Base-by-base conservation (phyloP, 2,329 filamentous ascomycete species). In the Eutypella sp. region DNA sequence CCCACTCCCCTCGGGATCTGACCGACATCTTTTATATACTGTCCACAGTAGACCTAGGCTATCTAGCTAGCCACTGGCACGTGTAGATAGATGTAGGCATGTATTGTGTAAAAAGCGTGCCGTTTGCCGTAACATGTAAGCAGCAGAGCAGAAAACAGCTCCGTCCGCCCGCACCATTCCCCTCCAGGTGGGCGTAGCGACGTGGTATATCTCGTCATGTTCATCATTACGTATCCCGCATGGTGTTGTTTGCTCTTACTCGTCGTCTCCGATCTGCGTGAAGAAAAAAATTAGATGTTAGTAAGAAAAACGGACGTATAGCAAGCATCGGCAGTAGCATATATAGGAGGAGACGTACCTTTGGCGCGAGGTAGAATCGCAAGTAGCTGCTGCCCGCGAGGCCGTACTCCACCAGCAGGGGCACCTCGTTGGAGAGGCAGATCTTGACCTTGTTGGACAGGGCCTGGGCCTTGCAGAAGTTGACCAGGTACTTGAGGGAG, bases 401-500 rank as follows among this genome's bases (percentile, higher is more conserved):
- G 45, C 73, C 76, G 70, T 97, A 99, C 75, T 99, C 93, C 38
- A 99, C 93, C 59, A 97, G 76, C 56, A 99, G 82, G 23, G 93
- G 93, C 42, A 99, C 92, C 72, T 99, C 93, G 69, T 90, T 91
- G 44, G 92, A 97, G 57, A 99, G 79, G 72, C 87, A 95, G 59
- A 99, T 84, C 73, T 87, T 93, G 70, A 99, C 95, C 56, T 80
- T 78, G 57, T 69, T 74, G 33, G 91, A 92, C 50, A 99, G 76
- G 44, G 82, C 84, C 53, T 89, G 87, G 27, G 95, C 95, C 76
- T 99, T 99, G 87, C 93, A 97, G 76, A 99, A 99, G 81, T 97
- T 97, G 78, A 95, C 89, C 3, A 99, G 85, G 74, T 99, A 99
- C 76, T 99, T 99, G 62, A 99, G 86, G 27, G 93, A 97, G 76